Conservation (phyloP, 2,329 filamentous ascomycete genomes). For the Penicillium sp. region DNA sequence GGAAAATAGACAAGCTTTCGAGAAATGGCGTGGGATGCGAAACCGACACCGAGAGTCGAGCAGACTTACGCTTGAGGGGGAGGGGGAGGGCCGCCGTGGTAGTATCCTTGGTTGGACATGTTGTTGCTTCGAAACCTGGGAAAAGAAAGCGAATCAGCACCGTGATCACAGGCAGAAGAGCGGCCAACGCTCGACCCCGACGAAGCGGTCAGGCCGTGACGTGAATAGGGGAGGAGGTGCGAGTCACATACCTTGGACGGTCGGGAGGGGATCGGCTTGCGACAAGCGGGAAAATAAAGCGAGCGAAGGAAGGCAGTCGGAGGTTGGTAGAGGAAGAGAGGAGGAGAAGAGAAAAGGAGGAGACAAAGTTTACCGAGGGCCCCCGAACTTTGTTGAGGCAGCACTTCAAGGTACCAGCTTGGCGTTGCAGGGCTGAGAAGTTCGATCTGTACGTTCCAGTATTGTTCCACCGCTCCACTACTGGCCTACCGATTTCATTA, state of each 20-base stretch:
- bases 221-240: not conserved
- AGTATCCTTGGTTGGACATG: conserved; percentile 48
- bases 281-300: not conserved
- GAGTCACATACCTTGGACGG: not conserved
- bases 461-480: not conserved
- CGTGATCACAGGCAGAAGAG: not conserved
- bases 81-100: conserved; percentile 18
- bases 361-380: conserved; percentile 13
- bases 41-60: not conserved
- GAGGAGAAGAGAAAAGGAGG: conserved; percentile 14
- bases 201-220: not conserved
- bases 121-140: not conserved
- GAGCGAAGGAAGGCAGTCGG: conserved; percentile 2
- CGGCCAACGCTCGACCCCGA: not conserved
- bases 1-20: too few relatives aligned
- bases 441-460: not conserved
- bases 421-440: not conserved
- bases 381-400: not conserved
- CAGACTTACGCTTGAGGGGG: conserved; percentile 19
- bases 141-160: conserved; percentile 7
- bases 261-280: conserved; percentile 3
- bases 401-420: not conserved
- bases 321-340: conserved; percentile 1
- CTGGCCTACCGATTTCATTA: too few relatives aligned
- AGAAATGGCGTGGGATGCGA: too few relatives aligned